Evolutionary conservation across 1,139 yeast genomes (phyloP).

Genomic region (Blastobotrys niveus): DNA sequence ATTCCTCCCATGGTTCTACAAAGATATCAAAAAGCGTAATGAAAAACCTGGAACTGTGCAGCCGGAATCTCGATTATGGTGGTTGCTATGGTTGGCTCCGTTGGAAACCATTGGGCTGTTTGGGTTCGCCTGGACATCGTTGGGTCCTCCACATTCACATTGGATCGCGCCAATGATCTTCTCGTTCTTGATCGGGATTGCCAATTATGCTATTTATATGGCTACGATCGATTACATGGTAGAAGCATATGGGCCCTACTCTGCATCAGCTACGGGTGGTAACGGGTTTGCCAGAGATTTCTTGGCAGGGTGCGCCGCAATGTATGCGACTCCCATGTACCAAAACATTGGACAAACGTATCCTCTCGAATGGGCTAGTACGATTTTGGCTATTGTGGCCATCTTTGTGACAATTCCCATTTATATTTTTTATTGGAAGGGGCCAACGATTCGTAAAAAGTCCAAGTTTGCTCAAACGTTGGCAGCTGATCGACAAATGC

Average conservation of each 20-base stretch:
- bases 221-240: conserved; percentile 40
- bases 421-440: conserved; percentile 43
- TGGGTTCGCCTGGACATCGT: conserved; percentile 40
- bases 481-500: conserved; percentile 11
- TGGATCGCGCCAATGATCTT: conserved; percentile 41
- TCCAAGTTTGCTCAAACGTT: conserved; percentile 35
- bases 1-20: conserved; percentile 30
- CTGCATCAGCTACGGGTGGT: conserved; percentile 42
- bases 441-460: conserved; percentile 46
- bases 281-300: conserved; percentile 41
- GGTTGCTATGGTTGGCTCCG: conserved; percentile 27
- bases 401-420: conserved; percentile 29
- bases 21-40: conserved; percentile 23
- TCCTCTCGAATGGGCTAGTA: conserved; percentile 36
- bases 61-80: conserved; percentile 15
- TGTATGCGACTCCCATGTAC: conserved; percentile 37
- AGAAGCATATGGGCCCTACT: conserved; percentile 40
- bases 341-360: conserved; percentile 30
- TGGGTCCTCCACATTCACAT: conserved; percentile 36
- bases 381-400: conserved; percentile 37
- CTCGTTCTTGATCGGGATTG: conserved; percentile 36
- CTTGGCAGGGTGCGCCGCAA: conserved; percentile 38
- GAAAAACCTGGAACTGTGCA: conserved; percentile 8
- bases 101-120: conserved; percentile 38
- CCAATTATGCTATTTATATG: conserved; percentile 39